Percentiles rank a stretch among this genome's conserved stretches.
Evolutionary conservation across 371 early-diverging fungal genomes (phyloP).

Genomic region (Sporodiniella umbellata): DNA sequence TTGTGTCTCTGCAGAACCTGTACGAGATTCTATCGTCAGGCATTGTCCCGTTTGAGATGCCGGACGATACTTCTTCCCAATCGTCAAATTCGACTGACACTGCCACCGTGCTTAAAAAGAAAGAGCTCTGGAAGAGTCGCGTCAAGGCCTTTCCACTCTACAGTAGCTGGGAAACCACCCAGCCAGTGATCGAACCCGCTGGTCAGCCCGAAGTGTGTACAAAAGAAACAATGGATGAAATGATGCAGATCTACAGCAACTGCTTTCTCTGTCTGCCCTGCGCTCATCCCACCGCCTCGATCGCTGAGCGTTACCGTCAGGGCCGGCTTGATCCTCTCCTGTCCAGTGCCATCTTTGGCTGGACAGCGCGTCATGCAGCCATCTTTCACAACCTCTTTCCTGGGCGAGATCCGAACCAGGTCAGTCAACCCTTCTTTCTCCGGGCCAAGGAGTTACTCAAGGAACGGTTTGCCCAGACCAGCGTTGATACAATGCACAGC

Average conservation of each 20-base stretch:
- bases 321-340: slow-evolving; percentile 30
- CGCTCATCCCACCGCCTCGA: slow-evolving; percentile 10
- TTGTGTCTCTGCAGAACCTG: slow-evolving; percentile 36
- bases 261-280: slow-evolving; percentile 33
- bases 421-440: slow-evolving; percentile 38
- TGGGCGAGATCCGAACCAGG: slow-evolving; percentile 42
- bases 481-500: slow-evolving; percentile 38
- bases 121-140: slow-evolving; percentile 36
- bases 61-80: slow-evolving; percentile 14
- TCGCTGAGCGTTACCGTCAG: slow-evolving; percentile 11
- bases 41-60: slow-evolving; percentile 22
- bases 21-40: slow-evolving; percentile 41
- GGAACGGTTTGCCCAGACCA: slow-evolving; percentile 32
- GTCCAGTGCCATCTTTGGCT: slow-evolving; percentile 37
- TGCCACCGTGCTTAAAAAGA: slow-evolving; percentile 28
- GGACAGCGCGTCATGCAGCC: slow-evolving; percentile 49
- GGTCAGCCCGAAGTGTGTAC: slow-evolving; percentile 1
- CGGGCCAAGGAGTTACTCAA: slow-evolving; percentile 32
- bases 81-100: slow-evolving; percentile 22
- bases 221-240: slow-evolving; percentile 12
- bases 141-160: slow-evolving; percentile 42
- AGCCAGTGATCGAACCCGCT: too few relatives aligned
- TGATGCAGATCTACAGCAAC: slow-evolving; percentile 17
- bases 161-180: slow-evolving; percentile 40
- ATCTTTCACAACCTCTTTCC: slow-evolving; percentile 42